These are phyloP conservation scores for Termitomyces sp. DNA, from an alignment of 768 basidiomycete species.

Conservation along the genomic window DNA sequence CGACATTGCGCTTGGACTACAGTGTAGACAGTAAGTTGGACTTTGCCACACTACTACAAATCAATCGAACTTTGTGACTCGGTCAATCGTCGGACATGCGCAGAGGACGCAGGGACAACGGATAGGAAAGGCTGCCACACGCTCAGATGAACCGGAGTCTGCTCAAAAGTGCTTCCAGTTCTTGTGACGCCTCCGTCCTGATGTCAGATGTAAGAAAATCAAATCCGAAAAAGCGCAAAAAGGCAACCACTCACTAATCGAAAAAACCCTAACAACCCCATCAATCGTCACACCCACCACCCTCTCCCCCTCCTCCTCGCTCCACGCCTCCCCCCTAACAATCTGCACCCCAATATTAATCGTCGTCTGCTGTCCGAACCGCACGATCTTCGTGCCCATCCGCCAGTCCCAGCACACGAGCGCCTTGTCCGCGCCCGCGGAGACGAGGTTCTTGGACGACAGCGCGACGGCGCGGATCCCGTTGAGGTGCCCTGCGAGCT, in stretches of 20 bases:
- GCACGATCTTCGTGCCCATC: constrained; percentile 80
- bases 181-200: no score
- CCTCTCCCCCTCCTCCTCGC: constrained; percentile 63
- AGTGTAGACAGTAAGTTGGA: no score
- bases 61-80: no score
- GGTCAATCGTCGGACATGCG: no score
- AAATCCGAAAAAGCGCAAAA: no score
- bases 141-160: no score
- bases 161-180: no score
- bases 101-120: no score
- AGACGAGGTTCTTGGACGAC: constrained; percentile 81
- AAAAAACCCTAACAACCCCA: constrained; percentile 87
- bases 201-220: no score
- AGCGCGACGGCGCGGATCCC: constrained; percentile 89
- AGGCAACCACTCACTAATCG: constrained; percentile 80
- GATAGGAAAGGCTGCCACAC: no score
- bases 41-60: no score
- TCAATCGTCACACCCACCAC: constrained; percentile 92
- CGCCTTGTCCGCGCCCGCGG: constrained; percentile 73
- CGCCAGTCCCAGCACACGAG: constrained; percentile 92
- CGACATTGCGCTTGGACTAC: no score
- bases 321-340: constrained; percentile 41
- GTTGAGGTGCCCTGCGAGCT: constrained; percentile 82
- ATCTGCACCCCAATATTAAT: constrained; percentile 90
- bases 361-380: constrained; percentile 92